A percentile compares a stretch with the other conserved stretches of the same genome.
phyloP scores from a whole-genome alignment of 1,139 yeast species.

The Candida anutae region DNA sequence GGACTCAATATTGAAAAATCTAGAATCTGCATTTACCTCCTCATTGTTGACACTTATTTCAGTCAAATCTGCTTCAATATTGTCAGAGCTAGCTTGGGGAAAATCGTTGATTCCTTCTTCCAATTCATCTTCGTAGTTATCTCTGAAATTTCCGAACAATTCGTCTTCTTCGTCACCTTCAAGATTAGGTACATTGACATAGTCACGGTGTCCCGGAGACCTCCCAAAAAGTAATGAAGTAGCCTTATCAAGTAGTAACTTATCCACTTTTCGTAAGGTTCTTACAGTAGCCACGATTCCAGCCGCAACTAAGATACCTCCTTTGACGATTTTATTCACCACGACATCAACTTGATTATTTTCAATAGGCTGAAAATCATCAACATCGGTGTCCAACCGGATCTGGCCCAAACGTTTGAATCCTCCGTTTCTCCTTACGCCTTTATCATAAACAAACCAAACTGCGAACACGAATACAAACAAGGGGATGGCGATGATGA shows the following conservation, averaged over 20 bases:
- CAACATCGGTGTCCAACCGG: constrained; percentile 62
- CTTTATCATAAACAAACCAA: constrained; percentile 75
- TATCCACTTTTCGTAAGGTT: constrained; percentile 29
- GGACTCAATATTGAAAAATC: constrained; percentile 29
- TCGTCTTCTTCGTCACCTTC: constrained; percentile 41
- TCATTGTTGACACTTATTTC: constrained; percentile 2
- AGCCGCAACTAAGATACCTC: constrained; percentile 50
- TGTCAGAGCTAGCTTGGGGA: constrained; percentile 4
- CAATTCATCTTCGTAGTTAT: constrained; percentile 43
- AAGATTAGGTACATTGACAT: constrained; percentile 36
- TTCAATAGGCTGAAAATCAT: constrained; percentile 55
- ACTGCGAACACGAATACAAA: constrained; percentile 47
- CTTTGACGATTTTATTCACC: constrained; percentile 54
- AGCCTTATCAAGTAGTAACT: constrained; percentile 26
- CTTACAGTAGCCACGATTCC: constrained; percentile 34
- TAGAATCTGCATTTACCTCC: constrained; percentile 16
- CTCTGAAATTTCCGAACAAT: constrained; percentile 40
- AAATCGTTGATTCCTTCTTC: constrained; percentile 22
- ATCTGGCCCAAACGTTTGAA: constrained; percentile 80
- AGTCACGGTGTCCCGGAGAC: constrained; percentile 34
- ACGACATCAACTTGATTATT: constrained; percentile 55
- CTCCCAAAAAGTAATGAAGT: constrained; percentile 31
- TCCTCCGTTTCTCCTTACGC: constrained; percentile 75
- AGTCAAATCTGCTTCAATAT: constrained; percentile 4
- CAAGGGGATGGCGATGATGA: constrained; percentile 53